Evolutionary conservation across 371 early-diverging fungal genomes (phyloP), one percentile per base, ranked within the genome.

Genomic region (Chytridium lagenaria): DNA sequence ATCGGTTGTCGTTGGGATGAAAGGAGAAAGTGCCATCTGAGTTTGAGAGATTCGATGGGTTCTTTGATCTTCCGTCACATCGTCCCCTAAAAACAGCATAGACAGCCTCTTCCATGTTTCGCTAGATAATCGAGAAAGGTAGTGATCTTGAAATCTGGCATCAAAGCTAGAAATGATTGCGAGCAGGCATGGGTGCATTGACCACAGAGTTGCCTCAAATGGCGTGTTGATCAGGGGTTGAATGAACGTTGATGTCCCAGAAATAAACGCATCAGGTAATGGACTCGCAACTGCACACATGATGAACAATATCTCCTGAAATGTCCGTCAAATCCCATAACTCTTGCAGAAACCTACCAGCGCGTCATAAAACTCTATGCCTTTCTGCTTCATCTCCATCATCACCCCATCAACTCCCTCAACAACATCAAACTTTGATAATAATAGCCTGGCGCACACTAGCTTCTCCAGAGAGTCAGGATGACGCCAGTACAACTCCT

Each of bases 221-320:
- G 55, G 55, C 26, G 55, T 52, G n/a, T 23, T 23, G n/a, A n/a
- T 26, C 55, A 52, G n/a, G 23, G 55, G 55, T 52, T 52, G 55
- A 44, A n/a, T n/a, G n/a, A n/a, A n/a, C n/a, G n/a, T n/a, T n/a
- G n/a, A n/a, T n/a, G n/a, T n/a, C n/a, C n/a, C n/a, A n/a, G n/a
- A n/a, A n/a, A n/a, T n/a, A n/a, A n/a, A n/a, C n/a, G n/a, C n/a
- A n/a, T n/a, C n/a, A n/a, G n/a, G n/a, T n/a, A n/a, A n/a, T n/a
- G n/a, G n/a, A n/a, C n/a, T n/a, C n/a, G n/a, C n/a, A n/a, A n/a
- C n/a, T n/a, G n/a, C n/a, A n/a, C n/a, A 44, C 44, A 44, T 44
- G 12, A 44, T 44, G 19, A 7, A 44, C 7, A 44, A 19, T 12
- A 44, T 44, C 44, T 44, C 44, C 44, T 44, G 7, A 12, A 19